These are phyloP conservation scores for Krasilnikovozyma curviuscula DNA, from an alignment of 768 basidiomycete genomes.

Conservation along the genomic window DNA sequence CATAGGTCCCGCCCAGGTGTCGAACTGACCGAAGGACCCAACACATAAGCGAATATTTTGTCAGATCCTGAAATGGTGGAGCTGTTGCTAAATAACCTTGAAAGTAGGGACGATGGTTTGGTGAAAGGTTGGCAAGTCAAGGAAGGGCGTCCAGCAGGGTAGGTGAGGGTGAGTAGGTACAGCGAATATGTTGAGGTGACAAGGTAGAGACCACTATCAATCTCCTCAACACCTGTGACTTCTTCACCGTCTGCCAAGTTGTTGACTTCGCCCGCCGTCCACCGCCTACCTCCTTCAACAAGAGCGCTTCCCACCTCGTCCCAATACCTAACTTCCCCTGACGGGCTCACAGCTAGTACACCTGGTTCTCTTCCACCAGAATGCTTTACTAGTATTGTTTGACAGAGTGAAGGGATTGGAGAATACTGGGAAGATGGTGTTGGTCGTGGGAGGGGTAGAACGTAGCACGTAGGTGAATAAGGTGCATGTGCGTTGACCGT, in stretches of 20 bases:
- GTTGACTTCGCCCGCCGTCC: conserved; percentile 12
- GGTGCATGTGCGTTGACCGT: no score
- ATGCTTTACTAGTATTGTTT: neutral
- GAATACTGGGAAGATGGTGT: no score
- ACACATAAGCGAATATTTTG: conserved; percentile 14
- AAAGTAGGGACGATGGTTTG: conserved; percentile 21
- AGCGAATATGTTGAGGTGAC: conserved; percentile 21
- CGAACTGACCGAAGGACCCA: conserved; percentile 12
- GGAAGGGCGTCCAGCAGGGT: conserved; percentile 19
- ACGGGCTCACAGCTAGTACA: conserved; percentile 51
- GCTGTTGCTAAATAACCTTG: conserved; percentile 19
- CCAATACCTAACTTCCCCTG: conserved; percentile 68
- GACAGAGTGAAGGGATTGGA: neutral
- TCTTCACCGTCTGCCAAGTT: conserved; percentile 18
- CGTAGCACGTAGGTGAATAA: no score
- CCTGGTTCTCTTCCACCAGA: conserved; percentile 44
- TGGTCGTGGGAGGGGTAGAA: neutral
- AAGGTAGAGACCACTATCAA: conserved; percentile 18
- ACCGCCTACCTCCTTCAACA: conserved; percentile 23
- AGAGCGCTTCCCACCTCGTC: conserved; percentile 40
- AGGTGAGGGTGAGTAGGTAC: conserved; percentile 19
- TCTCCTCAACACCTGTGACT: conserved; percentile 17
- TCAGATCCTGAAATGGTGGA: conserved; percentile 17
- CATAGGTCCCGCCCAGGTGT: conserved; percentile 11
- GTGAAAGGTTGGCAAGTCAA: conserved; percentile 17